phyloP scores from a whole-genome alignment of 208 protist genomes.

The Jaenimonas drosophilae region DNA sequence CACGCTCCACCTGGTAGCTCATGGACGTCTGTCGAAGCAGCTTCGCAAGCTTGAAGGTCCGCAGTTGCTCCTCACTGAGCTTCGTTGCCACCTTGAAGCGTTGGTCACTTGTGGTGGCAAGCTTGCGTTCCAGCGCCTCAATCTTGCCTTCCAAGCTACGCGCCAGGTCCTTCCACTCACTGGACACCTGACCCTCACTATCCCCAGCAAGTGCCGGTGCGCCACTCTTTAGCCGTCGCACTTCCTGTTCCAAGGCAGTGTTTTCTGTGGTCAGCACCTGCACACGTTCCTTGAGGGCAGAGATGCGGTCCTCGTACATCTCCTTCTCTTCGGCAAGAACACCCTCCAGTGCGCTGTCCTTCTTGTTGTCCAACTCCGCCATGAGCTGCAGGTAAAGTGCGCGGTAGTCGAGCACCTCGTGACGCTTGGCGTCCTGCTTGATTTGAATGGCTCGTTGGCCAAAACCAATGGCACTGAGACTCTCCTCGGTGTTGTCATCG shows the following conservation, averaged over 20 bases:
- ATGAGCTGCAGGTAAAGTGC: slow-evolving; percentile 81
- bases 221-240: slow-evolving; percentile 19
- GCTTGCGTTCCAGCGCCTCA: slow-evolving; percentile 25
- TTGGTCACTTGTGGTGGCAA: slow-evolving; percentile 46
- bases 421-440: slow-evolving; percentile 82
- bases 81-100: slow-evolving; percentile 46
- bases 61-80: slow-evolving; percentile 59
- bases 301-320: slow-evolving; percentile 69
- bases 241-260: slow-evolving; percentile 42
- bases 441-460: slow-evolving; percentile 90
- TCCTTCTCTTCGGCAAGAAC: slow-evolving; percentile 57
- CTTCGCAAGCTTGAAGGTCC: slow-evolving; percentile 55
- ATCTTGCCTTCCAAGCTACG: slow-evolving; percentile 42
- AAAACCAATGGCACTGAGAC: slow-evolving; percentile 80
- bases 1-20: slow-evolving; percentile 42
- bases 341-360: slow-evolving; percentile 64
- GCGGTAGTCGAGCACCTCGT: slow-evolving; percentile 91
- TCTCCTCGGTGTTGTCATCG: slow-evolving; percentile 82
- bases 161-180: slow-evolving; percentile 33
- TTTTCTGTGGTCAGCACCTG: slow-evolving; percentile 60
- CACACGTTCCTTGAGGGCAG: slow-evolving; percentile 41
- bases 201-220: background rate
- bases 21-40: slow-evolving; percentile 41
- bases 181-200: slow-evolving; percentile 1
- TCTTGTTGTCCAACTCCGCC: slow-evolving; percentile 79